Percentiles rank a stretch among this genome's conserved stretches.
These are phyloP conservation scores for Taiozyma sp. DNA, from an alignment of 1,139 yeast species.

Conservation along the genomic window DNA sequence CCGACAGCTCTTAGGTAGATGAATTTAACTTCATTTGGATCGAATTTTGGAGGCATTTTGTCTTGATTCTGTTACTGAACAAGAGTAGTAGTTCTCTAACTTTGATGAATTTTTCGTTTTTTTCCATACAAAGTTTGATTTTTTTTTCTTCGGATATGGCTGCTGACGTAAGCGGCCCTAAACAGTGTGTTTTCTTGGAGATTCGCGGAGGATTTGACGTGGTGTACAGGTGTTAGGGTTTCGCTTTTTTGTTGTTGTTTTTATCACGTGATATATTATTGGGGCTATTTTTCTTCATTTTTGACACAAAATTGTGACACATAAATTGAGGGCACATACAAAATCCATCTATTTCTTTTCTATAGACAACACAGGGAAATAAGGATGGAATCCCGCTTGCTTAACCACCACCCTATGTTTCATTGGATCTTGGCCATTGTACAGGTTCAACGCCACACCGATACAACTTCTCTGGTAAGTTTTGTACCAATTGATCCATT, in stretches of 20 bases:
- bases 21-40: constrained; percentile 97
- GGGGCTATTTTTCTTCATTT: too few species aligned
- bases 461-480: constrained; percentile 22
- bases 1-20: constrained; percentile 99
- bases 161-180: background rate
- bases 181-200: background rate
- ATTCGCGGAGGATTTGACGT: background rate
- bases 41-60: constrained; percentile 94
- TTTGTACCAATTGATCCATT: constrained; percentile 26
- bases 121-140: background rate
- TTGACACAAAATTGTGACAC: background rate
- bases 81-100: background rate
- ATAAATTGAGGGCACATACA: background rate
- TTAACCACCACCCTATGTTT: constrained; percentile 18
- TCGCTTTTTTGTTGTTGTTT: background rate
- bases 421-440: constrained; percentile 7
- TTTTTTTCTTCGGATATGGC: background rate
- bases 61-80: constrained; percentile 10
- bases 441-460: constrained; percentile 12
- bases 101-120: constrained; percentile 1
- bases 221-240: constrained; percentile 1
- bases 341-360: background rate
- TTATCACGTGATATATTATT: too few species aligned
- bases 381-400: constrained; percentile 33
- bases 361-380: constrained; percentile 34